Evolutionary conservation across 306 rosid species (phyloP), one percentile per base, ranked within the genome.

Genomic region (Gastrolobium bilobum): DNA sequence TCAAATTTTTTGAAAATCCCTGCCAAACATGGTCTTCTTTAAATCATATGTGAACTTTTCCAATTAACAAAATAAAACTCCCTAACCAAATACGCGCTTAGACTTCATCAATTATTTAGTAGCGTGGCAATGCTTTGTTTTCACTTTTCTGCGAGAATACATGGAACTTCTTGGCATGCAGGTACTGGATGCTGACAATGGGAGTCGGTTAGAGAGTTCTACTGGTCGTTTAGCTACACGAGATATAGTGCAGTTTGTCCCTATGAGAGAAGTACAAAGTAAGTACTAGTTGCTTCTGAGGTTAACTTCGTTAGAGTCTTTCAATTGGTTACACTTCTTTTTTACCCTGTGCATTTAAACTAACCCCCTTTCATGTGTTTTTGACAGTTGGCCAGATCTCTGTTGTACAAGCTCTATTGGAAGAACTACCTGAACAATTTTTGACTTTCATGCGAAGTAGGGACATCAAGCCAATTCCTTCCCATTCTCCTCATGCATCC

Each of bases 181-280:
- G 97, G 87, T 85, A n/a, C 87, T 95, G 14, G 99, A 95, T 85
- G 96, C 97, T 20, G 97, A 95, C 44, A 73, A 87, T 47, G 98
- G 97, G 4, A 74, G 37, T 14, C 81, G 90, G 33, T 73, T 92
- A 74, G 88, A 87, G 83, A 90, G 97, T 77, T 77, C 91, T 38
- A 74, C 86, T 0, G 92, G 98, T 48, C 97, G 91, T 53, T 20
- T 90, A 9, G 94, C 99, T 10, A 86, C 98, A 10, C 76, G 92
- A 51, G 99, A 95, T 68, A 87, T 92, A 0, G 96, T 95, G 31
- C 99, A 95, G 76, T 95, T 95, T 86, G 94, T 95, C 56, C 89
- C 96, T 0, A 90, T 92, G 90, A 83, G 88, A 73, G 88, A 90
- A 63, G 93, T 92, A 48, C 90, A 90, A 2, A 81, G 99, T 92